phyloP scores from a whole-genome alignment of 345 rosid genomes.

The Rhodamnia rubescens region DNA sequence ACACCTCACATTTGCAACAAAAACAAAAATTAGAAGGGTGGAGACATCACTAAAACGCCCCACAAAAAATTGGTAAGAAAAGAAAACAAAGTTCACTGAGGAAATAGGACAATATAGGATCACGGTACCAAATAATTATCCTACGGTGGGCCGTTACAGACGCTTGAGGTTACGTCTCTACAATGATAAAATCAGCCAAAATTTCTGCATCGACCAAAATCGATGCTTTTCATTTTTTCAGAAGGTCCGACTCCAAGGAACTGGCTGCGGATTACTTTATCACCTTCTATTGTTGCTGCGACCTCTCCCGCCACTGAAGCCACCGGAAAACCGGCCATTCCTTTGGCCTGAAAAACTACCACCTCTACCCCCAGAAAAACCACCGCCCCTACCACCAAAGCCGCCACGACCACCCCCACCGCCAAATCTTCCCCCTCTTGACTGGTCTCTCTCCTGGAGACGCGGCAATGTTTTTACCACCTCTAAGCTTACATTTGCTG shows the following conservation, averaged over 20 bases:
- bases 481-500: constrained; percentile 53
- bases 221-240: neutral
- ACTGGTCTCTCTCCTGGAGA: constrained; percentile 58
- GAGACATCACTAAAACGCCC: neutral
- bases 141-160: neutral
- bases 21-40: neutral
- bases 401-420: constrained; percentile 27
- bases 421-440: constrained; percentile 53
- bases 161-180: neutral
- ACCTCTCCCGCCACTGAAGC: constrained; percentile 25
- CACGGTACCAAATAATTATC: neutral
- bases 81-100: neutral
- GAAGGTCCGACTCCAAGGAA: neutral
- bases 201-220: neutral
- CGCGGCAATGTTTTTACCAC: constrained; percentile 59
- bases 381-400: constrained; percentile 13
- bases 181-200: neutral
- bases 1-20: neutral
- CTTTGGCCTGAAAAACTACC: constrained; percentile 26
- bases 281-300: constrained; percentile 25
- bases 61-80: neutral
- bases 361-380: constrained; percentile 8
- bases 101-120: neutral
- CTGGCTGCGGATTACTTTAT: neutral
- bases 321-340: constrained; percentile 21